Evolutionary conservation across 1,284 basidiomycete genomes (phyloP).

Genomic region (Stereum hirsutum): DNA sequence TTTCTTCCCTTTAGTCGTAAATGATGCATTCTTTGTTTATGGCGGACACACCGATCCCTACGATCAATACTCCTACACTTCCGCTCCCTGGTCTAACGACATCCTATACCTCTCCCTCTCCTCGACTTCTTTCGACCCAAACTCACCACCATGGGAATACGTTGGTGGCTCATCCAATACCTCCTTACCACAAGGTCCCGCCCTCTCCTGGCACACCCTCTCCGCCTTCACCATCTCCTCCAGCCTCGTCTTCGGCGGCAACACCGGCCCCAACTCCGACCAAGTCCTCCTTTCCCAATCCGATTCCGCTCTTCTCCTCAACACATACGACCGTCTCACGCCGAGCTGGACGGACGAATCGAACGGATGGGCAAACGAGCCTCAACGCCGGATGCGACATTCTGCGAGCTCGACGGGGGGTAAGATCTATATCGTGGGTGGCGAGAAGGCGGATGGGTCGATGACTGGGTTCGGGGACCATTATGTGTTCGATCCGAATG

Average conservation of each 20-base stretch:
- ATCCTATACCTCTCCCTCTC: conserved; percentile 61
- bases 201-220: conserved; percentile 75
- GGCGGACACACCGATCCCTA: conserved; percentile 72
- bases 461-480: conserved; percentile 49
- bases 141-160: conserved; percentile 60
- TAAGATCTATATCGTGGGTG: conserved; percentile 63
- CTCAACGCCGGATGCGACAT: conserved; percentile 67
- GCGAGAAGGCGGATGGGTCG: conserved; percentile 73
- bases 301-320: conserved; percentile 58
- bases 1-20: too few relatives aligned
- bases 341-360: conserved; percentile 42
- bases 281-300: conserved; percentile 39
- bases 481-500: conserved; percentile 51
- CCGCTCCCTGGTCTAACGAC: conserved; percentile 66
- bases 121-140: conserved; percentile 42
- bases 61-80: conserved; percentile 61
- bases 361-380: conserved; percentile 54
- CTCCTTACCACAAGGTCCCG: conserved; percentile 40
- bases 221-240: conserved; percentile 48
- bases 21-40: conserved; percentile 59
- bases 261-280: conserved; percentile 49
- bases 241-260: conserved; percentile 67
- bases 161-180: conserved; percentile 36
- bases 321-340: conserved; percentile 25
- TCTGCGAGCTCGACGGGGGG: conserved; percentile 40